phyloP scores from a whole-genome alignment of 257 asterid species.

The Solanum ossicruentum region DNA sequence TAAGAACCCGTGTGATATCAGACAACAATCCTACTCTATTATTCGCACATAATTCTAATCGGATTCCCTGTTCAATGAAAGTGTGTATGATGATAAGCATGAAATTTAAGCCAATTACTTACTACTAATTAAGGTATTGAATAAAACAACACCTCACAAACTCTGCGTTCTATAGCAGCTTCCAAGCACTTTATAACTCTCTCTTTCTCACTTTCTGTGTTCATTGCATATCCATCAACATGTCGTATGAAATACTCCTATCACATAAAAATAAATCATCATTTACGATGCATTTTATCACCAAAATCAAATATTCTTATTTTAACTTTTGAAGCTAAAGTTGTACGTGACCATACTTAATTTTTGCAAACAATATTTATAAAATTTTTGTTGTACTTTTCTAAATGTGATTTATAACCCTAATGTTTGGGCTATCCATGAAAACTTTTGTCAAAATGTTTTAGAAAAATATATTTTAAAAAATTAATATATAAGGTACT shows the following conservation, averaged over 20 bases:
- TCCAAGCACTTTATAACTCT: constrained; percentile 52
- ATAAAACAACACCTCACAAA: constrained; percentile 34
- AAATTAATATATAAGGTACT: too few species aligned
- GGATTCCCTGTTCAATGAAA: constrained; percentile 29
- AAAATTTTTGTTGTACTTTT: too few species aligned
- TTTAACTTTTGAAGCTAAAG: too few species aligned
- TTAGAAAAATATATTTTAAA: too few species aligned
- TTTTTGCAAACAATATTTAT: too few species aligned
- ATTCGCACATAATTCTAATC: constrained; percentile 45
- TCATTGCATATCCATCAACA: constrained; percentile 40
- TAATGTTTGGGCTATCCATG: too few species aligned
- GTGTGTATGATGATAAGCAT: neutral
- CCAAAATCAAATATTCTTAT: too few species aligned
- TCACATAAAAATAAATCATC: constrained; percentile 5
- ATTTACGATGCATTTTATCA: neutral
- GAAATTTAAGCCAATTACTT: neutral
- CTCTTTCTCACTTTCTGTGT: constrained; percentile 48
- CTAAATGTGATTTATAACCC: too few species aligned
- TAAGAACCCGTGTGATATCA: constrained; percentile 59
- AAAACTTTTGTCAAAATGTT: too few species aligned
- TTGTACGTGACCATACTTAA: too few species aligned
- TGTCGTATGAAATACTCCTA: constrained; percentile 71
- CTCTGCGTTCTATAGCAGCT: constrained; percentile 74
- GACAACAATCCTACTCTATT: constrained; percentile 68
- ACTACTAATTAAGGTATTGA: neutral